Base-by-base conservation (phyloP, 805 yeast species). In the Kuraishia piskuri region DNA sequence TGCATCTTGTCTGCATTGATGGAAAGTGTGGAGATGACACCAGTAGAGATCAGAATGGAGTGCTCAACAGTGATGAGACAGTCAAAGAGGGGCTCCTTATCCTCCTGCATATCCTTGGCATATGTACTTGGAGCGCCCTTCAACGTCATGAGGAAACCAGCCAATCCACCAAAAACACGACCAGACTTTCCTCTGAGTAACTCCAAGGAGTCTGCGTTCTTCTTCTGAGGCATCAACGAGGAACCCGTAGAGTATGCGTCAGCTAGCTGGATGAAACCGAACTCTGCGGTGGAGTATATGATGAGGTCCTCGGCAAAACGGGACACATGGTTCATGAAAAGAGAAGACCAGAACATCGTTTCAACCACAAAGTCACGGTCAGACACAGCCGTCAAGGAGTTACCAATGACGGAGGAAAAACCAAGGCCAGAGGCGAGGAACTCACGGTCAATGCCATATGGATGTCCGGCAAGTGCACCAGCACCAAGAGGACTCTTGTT, bases 211-310 rank as follows among this genome's bases (percentile, higher is more conserved):
- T 94, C 99, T 2, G 99, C 97, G 73, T 94, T 94, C 72, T 94
- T 94, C 83, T 94, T 94, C 72, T 94, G 99, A 22, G 99, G 99
- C 99, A 94, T 94, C 66, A 94, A 78, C 24, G 97, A 90, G 6
- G 97, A 90, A 14, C 99, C 99, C 8, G 99, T 94, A 1, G 99
- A 94, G 72, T 94, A 94, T 23, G 99, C 98, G 68, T 94, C 99
- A 12, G 97, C 95, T 52, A 91, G 80, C 68, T 88, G 83, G 57
- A 94, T 77, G 67, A 95, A 94, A 3, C 96, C 96, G 75, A 94
- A 94, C 74, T 94, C 99, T 26, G 96, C 98, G 23, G 97, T 89
- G 6, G 98, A 94, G 72, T 94, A 94, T 61, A 94, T 86, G 61
- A 94, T 90, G 66, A 94, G 77, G 72, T 94, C 99, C 71, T 94